Evolutionary conservation across 768 basidiomycete genomes (phyloP).

Genomic region (Hericium alpestre): DNA sequence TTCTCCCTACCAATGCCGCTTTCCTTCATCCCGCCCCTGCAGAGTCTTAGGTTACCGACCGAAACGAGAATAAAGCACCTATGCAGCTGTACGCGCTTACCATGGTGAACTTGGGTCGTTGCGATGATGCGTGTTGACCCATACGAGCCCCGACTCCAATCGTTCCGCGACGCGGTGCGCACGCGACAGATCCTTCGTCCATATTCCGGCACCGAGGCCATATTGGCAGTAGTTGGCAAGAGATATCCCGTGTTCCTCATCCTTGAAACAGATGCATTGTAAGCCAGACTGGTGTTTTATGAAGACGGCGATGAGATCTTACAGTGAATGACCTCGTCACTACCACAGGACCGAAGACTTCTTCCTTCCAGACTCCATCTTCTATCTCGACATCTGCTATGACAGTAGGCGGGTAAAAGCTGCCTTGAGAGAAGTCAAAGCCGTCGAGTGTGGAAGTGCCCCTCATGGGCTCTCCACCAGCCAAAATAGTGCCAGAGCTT

Average conservation of each 20-base stretch:
- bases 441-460: slow-evolving; percentile 57
- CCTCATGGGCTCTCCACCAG: slow-evolving; percentile 58
- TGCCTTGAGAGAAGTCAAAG: slow-evolving; percentile 60
- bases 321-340: slow-evolving; percentile 48
- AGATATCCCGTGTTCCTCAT: slow-evolving; percentile 51
- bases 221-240: slow-evolving; percentile 73
- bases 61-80: slow-evolving; percentile 2
- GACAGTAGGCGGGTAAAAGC: slow-evolving; percentile 76
- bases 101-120: slow-evolving; percentile 87
- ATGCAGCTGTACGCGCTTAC: slow-evolving; percentile 27
- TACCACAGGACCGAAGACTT: slow-evolving; percentile 82
- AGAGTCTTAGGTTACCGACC: neutral
- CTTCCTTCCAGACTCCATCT: slow-evolving; percentile 71
- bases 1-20: slow-evolving; percentile 85
- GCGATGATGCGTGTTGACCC: slow-evolving; percentile 85
- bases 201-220: slow-evolving; percentile 72
- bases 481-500: slow-evolving; percentile 35
- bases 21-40: slow-evolving; percentile 86
- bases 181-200: slow-evolving; percentile 65
- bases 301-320: slow-evolving; percentile 8
- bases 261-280: slow-evolving; percentile 20
- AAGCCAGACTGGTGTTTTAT: neutral
- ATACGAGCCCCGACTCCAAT: slow-evolving; percentile 35
- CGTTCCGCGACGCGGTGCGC: slow-evolving; percentile 59
- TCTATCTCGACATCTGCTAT: slow-evolving; percentile 44